phyloP scores from a whole-genome alignment of 768 basidiomycete genomes.

The Mycena vitilis region DNA sequence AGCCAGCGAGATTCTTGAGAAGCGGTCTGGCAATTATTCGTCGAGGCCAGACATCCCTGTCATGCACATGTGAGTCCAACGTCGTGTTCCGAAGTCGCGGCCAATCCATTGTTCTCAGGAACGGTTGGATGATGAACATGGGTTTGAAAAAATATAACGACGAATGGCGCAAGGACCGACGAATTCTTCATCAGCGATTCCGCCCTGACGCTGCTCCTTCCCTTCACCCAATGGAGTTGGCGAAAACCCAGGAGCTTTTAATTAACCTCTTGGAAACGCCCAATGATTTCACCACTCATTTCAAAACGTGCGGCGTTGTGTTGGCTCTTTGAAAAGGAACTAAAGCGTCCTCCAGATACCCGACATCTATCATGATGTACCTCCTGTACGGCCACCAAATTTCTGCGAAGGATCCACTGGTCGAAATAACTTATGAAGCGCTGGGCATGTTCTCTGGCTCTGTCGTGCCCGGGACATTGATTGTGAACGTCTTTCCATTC shows the following conservation, averaged over 20 bases:
- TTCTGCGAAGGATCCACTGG: constrained; percentile 31
- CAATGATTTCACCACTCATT: constrained; percentile 31
- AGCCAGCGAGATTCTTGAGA: constrained; percentile 54
- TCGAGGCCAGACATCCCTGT: constrained; percentile 48
- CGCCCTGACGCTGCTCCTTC: constrained; percentile 26
- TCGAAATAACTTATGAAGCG: constrained; percentile 35
- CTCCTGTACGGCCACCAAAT: constrained; percentile 38
- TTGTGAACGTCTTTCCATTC: constrained; percentile 52
- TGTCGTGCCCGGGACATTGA: constrained; percentile 31
- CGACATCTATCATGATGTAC: constrained; percentile 38
- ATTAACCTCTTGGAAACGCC: constrained; percentile 33
- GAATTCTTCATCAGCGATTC: constrained; percentile 38
- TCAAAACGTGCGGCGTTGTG: constrained; percentile 26
- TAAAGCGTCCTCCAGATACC: constrained; percentile 33
- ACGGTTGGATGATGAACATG: constrained; percentile 39
- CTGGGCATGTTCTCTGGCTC: constrained; percentile 36
- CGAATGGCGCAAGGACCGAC: constrained; percentile 36
- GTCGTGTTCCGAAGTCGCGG: background rate
- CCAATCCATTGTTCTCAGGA: constrained; percentile 15
- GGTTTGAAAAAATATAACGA: constrained; percentile 37
- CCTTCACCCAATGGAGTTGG: constrained; percentile 32
- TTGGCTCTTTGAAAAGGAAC: background rate
- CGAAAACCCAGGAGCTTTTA: constrained; percentile 35
- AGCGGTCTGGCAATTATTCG: constrained; percentile 54
- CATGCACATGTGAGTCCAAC: constrained; percentile 31